phyloP scores from a whole-genome alignment of 345 rosid species.

The Citrus mangshanensis region DNA sequence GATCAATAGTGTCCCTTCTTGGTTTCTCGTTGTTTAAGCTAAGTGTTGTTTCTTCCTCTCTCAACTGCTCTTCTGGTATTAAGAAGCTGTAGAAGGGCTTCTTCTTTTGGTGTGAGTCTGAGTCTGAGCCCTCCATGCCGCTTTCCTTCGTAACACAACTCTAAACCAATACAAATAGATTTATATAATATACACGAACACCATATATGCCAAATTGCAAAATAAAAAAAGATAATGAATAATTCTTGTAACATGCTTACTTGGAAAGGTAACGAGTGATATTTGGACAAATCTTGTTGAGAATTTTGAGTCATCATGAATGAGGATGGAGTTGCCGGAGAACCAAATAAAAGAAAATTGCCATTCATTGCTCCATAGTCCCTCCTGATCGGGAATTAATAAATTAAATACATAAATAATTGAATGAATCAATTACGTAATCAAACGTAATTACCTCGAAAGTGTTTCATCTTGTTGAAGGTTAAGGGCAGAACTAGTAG shows the following conservation, averaged over 20 bases:
- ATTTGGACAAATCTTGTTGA: conserved; percentile 24
- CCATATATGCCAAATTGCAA: neutral
- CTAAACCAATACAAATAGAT: no score
- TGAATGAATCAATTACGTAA: neutral
- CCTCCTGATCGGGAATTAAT: conserved; percentile 12
- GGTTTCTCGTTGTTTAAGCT: conserved; percentile 30
- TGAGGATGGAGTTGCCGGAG: conserved; percentile 24
- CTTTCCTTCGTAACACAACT: conserved; percentile 24
- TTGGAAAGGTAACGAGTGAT: conserved; percentile 9
- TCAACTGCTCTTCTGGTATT: conserved; percentile 27
- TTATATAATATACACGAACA: neutral
- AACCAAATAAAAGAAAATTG: conserved; percentile 33
- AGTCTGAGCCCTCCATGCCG: conserved; percentile 17
- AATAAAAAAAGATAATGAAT: neutral
- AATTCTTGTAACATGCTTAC: conserved; percentile 20
- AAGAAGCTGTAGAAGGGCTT: conserved; percentile 47
- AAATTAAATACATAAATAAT: neutral
- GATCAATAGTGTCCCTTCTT: conserved; percentile 49
- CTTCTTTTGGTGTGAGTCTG: neutral
- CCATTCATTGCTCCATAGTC: conserved; percentile 27
- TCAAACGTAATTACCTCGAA: conserved; percentile 31
- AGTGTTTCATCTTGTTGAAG: conserved; percentile 23
- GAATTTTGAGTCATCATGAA: conserved; percentile 11
- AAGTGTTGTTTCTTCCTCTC: conserved; percentile 26
- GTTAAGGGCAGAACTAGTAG: neutral